Conservation (phyloP, 805 yeast species). For the Priceomyces haplophilus region DNA sequence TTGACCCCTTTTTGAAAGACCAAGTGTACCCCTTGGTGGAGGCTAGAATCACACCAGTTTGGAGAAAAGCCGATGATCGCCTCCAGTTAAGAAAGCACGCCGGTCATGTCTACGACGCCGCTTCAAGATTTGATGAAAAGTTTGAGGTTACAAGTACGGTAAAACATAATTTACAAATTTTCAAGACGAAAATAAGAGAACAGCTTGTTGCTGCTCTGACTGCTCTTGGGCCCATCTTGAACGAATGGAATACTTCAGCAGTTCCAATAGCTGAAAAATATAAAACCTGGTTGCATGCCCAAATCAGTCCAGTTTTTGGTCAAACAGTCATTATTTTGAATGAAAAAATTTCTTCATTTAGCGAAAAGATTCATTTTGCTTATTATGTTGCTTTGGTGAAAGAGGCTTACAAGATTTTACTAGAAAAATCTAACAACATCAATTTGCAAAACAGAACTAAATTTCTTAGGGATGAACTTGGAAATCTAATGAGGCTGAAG, state of each 20-base stretch:
- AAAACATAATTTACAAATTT: background rate
- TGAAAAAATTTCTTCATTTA: too few species aligned
- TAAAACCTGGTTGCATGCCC: background rate
- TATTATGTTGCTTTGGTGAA: background rate
- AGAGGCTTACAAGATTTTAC: slow-evolving; percentile 4
- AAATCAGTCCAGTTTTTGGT: background rate
- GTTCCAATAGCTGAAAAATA: background rate
- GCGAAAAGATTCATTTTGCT: background rate
- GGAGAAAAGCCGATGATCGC: background rate
- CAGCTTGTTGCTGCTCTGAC: background rate
- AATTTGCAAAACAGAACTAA: slow-evolving; percentile 19
- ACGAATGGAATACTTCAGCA: background rate
- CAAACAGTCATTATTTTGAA: background rate
- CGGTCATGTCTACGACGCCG: background rate
- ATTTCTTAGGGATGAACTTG: slow-evolving; percentile 25
- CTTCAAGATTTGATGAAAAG: background rate
- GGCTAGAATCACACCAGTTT: background rate
- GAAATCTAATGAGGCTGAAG: slow-evolving; percentile 20
- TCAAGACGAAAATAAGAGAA: background rate
- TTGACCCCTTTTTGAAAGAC: slow-evolving; percentile 3
- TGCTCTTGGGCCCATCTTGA: background rate
- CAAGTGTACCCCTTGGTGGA: slow-evolving; percentile 4
- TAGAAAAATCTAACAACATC: slow-evolving; percentile 10
- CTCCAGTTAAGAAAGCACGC: background rate
- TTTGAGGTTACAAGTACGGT: background rate